Percentiles rank a stretch among this genome's conserved stretches.
Evolutionary conservation across 176 grass and related monocot species (phyloP).

Genomic region (Thalia dealbata): DNA sequence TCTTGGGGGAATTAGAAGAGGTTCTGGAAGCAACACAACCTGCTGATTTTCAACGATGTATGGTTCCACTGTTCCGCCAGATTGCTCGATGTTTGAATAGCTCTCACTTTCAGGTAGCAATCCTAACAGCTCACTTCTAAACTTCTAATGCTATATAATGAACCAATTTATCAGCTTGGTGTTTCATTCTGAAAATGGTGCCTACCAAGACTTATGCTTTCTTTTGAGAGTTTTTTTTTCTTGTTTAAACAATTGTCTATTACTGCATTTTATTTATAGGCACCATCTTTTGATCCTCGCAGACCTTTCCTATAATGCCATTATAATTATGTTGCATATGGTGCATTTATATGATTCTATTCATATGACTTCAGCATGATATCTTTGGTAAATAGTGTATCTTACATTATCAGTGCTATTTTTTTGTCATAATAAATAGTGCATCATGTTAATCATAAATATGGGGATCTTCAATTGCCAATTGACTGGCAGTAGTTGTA

Average conservation of each 20-base stretch:
- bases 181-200: not conserved
- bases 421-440: not conserved
- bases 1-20: constrained; percentile 28
- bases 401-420: not conserved
- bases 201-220: not conserved
- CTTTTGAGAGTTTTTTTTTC: not conserved
- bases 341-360: not conserved
- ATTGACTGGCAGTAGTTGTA: not conserved
- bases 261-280: not conserved
- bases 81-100: constrained; percentile 21
- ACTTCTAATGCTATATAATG: not conserved
- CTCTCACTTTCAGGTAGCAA: constrained; percentile 25
- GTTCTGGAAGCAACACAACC: constrained; percentile 24
- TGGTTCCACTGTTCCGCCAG: constrained; percentile 20
- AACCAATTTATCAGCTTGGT: not conserved
- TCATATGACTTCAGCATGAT: not conserved
- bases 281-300: not conserved
- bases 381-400: not conserved
- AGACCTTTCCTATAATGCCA: not conserved
- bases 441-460: not conserved
- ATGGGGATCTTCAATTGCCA: not conserved
- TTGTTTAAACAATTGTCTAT: not conserved
- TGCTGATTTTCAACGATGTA: constrained; percentile 24
- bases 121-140: not conserved
- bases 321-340: not conserved